Evolutionary conservation across 179 eudicot genomes (phyloP).

Genomic region (Vitellaria paradoxa): DNA sequence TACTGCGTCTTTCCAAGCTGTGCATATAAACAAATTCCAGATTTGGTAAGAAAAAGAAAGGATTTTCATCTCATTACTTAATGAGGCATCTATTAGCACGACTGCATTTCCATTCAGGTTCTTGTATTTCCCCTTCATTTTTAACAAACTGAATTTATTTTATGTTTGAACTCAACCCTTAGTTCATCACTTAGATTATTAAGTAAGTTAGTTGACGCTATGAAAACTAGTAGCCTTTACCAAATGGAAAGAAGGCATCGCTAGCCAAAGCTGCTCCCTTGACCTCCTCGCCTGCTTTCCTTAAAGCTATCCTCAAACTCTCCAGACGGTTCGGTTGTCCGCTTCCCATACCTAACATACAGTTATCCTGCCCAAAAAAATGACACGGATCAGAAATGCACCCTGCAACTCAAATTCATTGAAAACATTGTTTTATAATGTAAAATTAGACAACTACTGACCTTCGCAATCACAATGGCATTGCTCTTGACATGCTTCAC

Average conservation of each 20-base stretch:
- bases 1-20: slow-evolving; percentile 97
- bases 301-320: slow-evolving; percentile 88
- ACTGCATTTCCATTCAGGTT: not conserved
- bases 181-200: too few species aligned
- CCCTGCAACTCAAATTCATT: not conserved
- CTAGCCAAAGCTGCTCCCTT: slow-evolving; percentile 97
- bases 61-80: not conserved
- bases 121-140: not conserved
- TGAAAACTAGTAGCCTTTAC: slow-evolving; percentile 31
- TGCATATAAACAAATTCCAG: not conserved
- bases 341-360: slow-evolving; percentile 98
- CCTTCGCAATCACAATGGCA: slow-evolving; percentile 97
- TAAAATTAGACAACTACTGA: slow-evolving; percentile 15
- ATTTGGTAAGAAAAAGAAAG: not conserved
- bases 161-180: not conserved
- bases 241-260: slow-evolving; percentile 98
- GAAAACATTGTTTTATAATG: not conserved
- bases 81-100: not conserved
- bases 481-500: slow-evolving; percentile 98
- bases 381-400: slow-evolving; percentile 7
- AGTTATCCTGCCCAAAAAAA: slow-evolving; percentile 51
- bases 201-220: too few species aligned
- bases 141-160: not conserved
- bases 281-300: slow-evolving; percentile 88
- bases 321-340: slow-evolving; percentile 96